Evolutionary conservation across 345 rosid genomes (phyloP).

Genomic region (Capsella bursapastoris): DNA sequence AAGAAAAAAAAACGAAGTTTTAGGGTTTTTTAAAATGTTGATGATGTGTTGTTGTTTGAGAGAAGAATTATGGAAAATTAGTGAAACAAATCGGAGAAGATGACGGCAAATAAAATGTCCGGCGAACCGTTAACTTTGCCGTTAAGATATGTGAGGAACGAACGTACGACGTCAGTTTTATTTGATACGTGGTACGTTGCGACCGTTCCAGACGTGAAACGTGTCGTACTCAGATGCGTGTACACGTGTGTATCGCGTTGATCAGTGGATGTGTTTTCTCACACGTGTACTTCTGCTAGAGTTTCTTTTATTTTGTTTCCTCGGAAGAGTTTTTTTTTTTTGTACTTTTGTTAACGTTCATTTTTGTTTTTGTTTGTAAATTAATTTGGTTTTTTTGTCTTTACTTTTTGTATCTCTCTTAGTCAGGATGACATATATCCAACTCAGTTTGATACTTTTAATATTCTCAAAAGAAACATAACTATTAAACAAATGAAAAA

Average conservation of each 20-base stretch:
- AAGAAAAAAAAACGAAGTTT: too few species aligned
- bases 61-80: not conserved
- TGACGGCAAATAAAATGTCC: not conserved
- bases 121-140: conserved; percentile 32
- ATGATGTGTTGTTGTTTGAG: conserved; percentile 18
- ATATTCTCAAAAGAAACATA: too few species aligned
- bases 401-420: not conserved
- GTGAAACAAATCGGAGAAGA: conserved; percentile 5
- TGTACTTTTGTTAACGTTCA: not conserved
- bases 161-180: conserved; percentile 37
- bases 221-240: conserved; percentile 19
- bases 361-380: conserved; percentile 3
- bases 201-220: conserved; percentile 41
- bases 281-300: conserved; percentile 30
- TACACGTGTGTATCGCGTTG: conserved; percentile 10
- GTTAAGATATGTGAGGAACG: conserved; percentile 31
- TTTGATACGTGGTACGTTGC: conserved; percentile 42
- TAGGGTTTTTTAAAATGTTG: conserved; percentile 3
- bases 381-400: not conserved
- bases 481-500: too few species aligned
- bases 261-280: conserved; percentile 27
- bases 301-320: not conserved
- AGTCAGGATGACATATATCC: conserved; percentile 27
- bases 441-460: not conserved
- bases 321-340: not conserved